phyloP scores from a whole-genome alignment of 2,329 filamentous ascomycete genomes.

The Spiromastix sp. region DNA sequence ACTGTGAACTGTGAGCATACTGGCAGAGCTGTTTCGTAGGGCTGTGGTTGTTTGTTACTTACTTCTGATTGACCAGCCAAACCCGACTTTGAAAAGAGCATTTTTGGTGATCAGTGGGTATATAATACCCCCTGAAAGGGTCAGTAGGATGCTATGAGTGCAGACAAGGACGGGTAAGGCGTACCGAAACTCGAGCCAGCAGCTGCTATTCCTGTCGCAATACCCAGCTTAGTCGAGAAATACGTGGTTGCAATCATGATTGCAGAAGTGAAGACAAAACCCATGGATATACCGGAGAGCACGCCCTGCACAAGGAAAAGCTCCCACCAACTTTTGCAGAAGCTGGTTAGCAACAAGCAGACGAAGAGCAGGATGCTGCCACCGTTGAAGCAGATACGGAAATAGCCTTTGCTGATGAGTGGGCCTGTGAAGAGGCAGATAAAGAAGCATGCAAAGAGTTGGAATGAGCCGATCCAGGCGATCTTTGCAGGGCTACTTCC shows the following conservation, averaged over 20 bases:
- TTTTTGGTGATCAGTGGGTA: slow-evolving; percentile 22
- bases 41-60: slow-evolving; percentile 8
- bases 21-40: not conserved
- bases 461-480: slow-evolving; percentile 32
- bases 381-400: slow-evolving; percentile 17
- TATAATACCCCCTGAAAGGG: slow-evolving; percentile 18
- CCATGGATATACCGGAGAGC: slow-evolving; percentile 23
- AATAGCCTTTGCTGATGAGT: slow-evolving; percentile 29
- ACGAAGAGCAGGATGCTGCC: slow-evolving; percentile 22
- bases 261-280: slow-evolving; percentile 19
- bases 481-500: slow-evolving; percentile 21
- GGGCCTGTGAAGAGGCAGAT: slow-evolving; percentile 26
- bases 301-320: slow-evolving; percentile 24
- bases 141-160: not conserved
- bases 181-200: slow-evolving; percentile 23
- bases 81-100: slow-evolving; percentile 21
- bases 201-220: slow-evolving; percentile 23
- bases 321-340: slow-evolving; percentile 33
- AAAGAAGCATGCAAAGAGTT: slow-evolving; percentile 33
- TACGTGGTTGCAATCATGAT: slow-evolving; percentile 23
- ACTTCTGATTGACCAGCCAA: slow-evolving; percentile 20
- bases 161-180: not conserved
- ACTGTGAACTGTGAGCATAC: slow-evolving; percentile 4
- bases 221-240: slow-evolving; percentile 23
- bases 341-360: slow-evolving; percentile 34